Conservation (phyloP, 2,329 filamentous ascomycete genomes). For the Hypomyces rosellus region DNA sequence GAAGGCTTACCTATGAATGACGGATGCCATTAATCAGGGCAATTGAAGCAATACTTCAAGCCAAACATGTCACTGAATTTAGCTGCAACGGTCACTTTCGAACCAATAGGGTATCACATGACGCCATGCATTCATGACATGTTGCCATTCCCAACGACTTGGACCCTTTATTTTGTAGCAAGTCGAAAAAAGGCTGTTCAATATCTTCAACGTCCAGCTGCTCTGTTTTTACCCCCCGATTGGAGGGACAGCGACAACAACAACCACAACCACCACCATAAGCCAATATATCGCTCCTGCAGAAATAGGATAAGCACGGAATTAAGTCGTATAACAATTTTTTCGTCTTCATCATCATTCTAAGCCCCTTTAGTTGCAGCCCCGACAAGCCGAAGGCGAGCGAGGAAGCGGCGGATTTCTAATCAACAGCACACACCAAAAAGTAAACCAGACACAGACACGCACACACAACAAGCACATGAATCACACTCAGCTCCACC, state of each 20-base stretch:
- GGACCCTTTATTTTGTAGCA: neutral
- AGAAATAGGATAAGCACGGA: neutral
- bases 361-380: neutral
- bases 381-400: neutral
- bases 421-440: neutral
- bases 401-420: neutral
- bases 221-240: no score
- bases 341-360: no score
- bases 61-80: neutral
- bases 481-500: neutral
- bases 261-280: no score
- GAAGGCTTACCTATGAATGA: no score
- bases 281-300: no score
- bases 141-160: conserved; percentile 9
- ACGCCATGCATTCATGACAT: conserved; percentile 11
- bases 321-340: neutral
- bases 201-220: neutral
- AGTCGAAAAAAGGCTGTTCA: neutral
- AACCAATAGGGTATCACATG: conserved; percentile 1
- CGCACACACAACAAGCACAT: neutral
- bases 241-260: no score
- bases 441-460: neutral
- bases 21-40: no score
- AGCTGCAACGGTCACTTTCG: neutral
- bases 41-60: no score